Evolutionary conservation across 129 eudicot species (phyloP), one percentile per base, ranked within the genome.

Genomic region (Mikania micrantha): DNA sequence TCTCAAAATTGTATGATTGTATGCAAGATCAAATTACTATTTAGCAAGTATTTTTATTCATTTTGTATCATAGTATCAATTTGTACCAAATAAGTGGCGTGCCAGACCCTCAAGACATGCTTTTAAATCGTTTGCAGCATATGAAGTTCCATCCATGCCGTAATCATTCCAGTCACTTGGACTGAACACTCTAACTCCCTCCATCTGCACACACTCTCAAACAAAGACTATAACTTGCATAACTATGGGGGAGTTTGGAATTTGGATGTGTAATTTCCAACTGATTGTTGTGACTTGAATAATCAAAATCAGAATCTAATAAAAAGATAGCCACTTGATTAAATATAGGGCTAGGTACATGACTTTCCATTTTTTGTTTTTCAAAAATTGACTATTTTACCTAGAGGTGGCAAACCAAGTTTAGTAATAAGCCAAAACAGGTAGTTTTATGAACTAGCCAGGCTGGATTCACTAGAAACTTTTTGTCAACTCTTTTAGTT

Each of bases 41-140:
- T n/a, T n/a, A n/a, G n/a, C n/a, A 64, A 47, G 20, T 45, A 44
- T 8, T 45, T 45, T 15, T 16, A 53, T 2, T 35, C 9, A 15
- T 11, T 50, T 32, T 3, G 21, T 20, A 50, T 47, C 7, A 35
- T 36, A 36, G 41, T 28, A 20, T 54, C 31, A 21, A 65, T 66
- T 24, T 60, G 31, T 77, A 91, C 97, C 97, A 59, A 91, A 91
- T 67, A 91, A 74, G 62, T 91, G 97, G 34, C 86, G 83, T 35
- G 97, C 95, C 77, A 91, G 85, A 69, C 97, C 97, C 90, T 91
- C 95, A 1, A 91, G 93, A 70, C 97, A 91, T 58, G 80, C 79
- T 85, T 91, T 91, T 20, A 91, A 75, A 74, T 93, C 95, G 22
- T 76, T 80, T 42, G 98, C 95, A 35, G 91, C 96, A 81, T 86